Evolutionary conservation across 2,329 filamentous ascomycete genomes (phyloP), one percentile per base, ranked within the genome.

Genomic region (Penicillium digitatum): DNA sequence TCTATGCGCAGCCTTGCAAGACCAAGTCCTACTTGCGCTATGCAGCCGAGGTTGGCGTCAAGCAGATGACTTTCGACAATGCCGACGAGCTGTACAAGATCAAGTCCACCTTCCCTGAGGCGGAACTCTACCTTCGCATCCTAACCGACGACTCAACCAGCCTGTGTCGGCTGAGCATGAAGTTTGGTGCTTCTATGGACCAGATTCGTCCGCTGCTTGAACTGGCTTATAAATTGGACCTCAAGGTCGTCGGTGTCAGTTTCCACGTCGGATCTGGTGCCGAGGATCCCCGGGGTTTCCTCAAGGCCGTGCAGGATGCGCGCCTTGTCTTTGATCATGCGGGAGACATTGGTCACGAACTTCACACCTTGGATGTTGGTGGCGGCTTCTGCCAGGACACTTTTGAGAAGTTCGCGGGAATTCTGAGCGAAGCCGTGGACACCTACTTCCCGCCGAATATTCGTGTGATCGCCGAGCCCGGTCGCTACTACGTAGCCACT

Each of bases 31-130:
- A 96, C 75, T 82, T 99, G 60, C 90, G 92, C 70, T 95, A 92
- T 70, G 94, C 95, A 62, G 86, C 88, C 69, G 83, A 85, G 71
- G 81, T 87, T 63, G 88, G 88, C 64, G 94, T 99, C 72, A 93
- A 89, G 79, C 90, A 96, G 81, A 97, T 99, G 93, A 99, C 94
- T 2, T 97, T 99, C 72, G 94, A 99, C 82, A 99, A 99, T 68
- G 85, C 88, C 72, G 94, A 99, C 74, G 94, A 99, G 81, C 84
- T 99, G 49, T 90, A 93, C 84, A 99, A 99, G 83, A 93, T 95
- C 74, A 94, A 95, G 76, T 88, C 90, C 75, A 84, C 94, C 66
- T 96, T 84, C 70, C 93, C 94, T 2, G 85, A 85, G 45, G 94
- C 94, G 27, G 90, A 96, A 78, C 85, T 99, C 39, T 95, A 88